Evolutionary conservation across 1,139 yeast species (phyloP).

Genomic region (Zygoascus sp.): DNA sequence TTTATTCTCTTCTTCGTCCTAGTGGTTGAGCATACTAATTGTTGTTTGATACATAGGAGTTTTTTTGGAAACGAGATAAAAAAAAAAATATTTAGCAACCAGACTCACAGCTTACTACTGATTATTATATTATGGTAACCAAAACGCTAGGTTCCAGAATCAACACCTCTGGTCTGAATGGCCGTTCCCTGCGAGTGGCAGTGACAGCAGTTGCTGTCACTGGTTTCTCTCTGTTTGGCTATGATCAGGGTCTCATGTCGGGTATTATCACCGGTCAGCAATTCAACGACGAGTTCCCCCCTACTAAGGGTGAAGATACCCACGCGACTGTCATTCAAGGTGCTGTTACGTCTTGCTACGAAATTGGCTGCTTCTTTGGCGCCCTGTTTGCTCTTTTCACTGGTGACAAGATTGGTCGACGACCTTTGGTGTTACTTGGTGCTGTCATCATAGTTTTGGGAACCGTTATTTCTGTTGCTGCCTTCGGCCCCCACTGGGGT

Average conservation of each 20-base stretch:
- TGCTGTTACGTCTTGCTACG: constrained; percentile 71
- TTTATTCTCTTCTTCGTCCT: too few species aligned
- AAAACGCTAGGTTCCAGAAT: constrained; percentile 25
- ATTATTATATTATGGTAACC: constrained; percentile 8
- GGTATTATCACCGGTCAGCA: constrained; percentile 62
- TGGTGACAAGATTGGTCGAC: constrained; percentile 34
- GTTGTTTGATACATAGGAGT: background rate
- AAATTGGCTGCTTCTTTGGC: constrained; percentile 75
- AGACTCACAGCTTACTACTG: too few species aligned
- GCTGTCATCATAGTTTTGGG: constrained; percentile 52
- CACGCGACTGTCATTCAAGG: constrained; percentile 45
- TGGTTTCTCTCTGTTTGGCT: constrained; percentile 73
- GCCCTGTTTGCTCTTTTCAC: constrained; percentile 55
- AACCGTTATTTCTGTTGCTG: constrained; percentile 54
- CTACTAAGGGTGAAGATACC: constrained; percentile 22
- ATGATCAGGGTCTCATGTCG: constrained; percentile 72
- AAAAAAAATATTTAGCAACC: background rate
- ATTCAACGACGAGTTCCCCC: constrained; percentile 55
- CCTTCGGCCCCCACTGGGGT: constrained; percentile 58
- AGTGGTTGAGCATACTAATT: too few species aligned
- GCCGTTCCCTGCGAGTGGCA: constrained; percentile 43
- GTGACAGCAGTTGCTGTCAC: constrained; percentile 54
- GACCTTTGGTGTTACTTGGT: constrained; percentile 47
- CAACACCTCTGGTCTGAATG: constrained; percentile 36
- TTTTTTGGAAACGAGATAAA: background rate